Evolutionary conservation across 345 rosid species (phyloP).

Genomic region (Gossypioides kirkii): DNA sequence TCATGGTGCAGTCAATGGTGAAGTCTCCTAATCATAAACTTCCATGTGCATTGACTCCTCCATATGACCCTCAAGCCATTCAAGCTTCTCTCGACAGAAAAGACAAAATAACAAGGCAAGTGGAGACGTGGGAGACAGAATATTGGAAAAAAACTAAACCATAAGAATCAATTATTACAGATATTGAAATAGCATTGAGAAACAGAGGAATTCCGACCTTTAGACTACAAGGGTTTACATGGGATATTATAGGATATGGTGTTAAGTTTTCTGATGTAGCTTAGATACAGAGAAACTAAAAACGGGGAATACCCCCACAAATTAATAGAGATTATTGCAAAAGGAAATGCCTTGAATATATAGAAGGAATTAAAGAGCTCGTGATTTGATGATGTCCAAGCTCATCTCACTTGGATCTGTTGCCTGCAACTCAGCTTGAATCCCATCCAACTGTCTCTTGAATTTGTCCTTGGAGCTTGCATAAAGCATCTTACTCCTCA

Average conservation of each 20-base stretch:
- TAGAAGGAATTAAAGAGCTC: slow-evolving; percentile 10
- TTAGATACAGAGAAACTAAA: not conserved
- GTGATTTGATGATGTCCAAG: slow-evolving; percentile 11
- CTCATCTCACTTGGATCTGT: slow-evolving; percentile 18
- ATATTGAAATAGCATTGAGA: not conserved
- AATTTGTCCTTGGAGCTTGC: slow-evolving; percentile 15
- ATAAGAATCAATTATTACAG: not conserved
- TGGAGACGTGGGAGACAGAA: slow-evolving; percentile 46
- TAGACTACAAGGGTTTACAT: not conserved
- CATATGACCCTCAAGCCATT: slow-evolving; percentile 33
- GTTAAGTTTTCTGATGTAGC: not conserved
- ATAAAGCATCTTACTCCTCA: slow-evolving; percentile 15
- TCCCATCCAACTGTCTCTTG: slow-evolving; percentile 14
- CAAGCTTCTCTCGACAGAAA: slow-evolving; percentile 30
- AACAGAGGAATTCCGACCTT: not conserved
- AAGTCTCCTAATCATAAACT: slow-evolving; percentile 31
- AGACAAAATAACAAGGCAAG: slow-evolving; percentile 32
- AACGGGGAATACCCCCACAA: not conserved
- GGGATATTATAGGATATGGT: not conserved
- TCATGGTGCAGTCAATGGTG: slow-evolving; percentile 49
- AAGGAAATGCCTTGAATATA: not conserved
- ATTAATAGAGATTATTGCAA: not conserved
- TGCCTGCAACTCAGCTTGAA: slow-evolving; percentile 17
- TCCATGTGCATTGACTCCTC: slow-evolving; percentile 46
- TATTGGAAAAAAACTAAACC: slow-evolving; percentile 25